Conservation (phyloP, 192 early-diverging fungal genomes). For the Coemansia nantahalensis region DNA sequence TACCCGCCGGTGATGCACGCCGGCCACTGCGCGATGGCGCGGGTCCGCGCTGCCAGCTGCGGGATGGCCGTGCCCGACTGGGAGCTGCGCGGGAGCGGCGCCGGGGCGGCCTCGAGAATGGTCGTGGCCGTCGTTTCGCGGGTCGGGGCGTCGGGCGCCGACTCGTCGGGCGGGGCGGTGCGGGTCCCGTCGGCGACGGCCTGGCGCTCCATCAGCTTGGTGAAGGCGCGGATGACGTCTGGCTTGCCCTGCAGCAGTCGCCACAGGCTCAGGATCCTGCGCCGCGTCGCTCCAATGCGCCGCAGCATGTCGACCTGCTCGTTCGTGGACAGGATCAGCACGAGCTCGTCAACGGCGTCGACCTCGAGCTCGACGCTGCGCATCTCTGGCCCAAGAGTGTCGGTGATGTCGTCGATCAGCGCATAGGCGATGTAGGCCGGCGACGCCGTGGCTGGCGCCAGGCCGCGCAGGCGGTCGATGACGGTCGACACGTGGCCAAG, state of each 20-base stretch:
- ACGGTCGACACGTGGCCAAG: constrained; percentile 51
- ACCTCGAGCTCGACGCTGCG: constrained; percentile 90
- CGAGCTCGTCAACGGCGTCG: constrained; percentile 92
- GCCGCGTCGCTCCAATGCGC: constrained; percentile 68
- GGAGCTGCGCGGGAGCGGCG: constrained; percentile 3
- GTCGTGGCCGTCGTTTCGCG: constrained; percentile 1
- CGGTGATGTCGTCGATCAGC: constrained; percentile 91
- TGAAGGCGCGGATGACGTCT: constrained; percentile 69
- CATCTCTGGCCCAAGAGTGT: constrained; percentile 85
- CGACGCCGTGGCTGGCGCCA: constrained; percentile 12
- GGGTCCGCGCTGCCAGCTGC: constrained; percentile 10
- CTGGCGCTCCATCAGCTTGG: constrained; percentile 60
- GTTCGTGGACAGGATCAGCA: constrained; percentile 87
- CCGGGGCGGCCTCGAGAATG: not conserved
- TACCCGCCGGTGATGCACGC: constrained; percentile 6
- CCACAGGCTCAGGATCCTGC: constrained; percentile 68
- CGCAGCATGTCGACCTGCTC: constrained; percentile 80
- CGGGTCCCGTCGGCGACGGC: constrained; percentile 14
- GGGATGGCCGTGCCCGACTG: constrained; percentile 7
- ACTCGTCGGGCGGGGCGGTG: constrained; percentile 4
- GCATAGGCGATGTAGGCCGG: constrained; percentile 70
- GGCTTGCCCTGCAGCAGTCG: constrained; percentile 67
- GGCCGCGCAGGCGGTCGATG: constrained; percentile 47
- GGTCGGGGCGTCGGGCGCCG: constrained; percentile 1
- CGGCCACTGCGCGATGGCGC: constrained; percentile 13